Evolutionary conservation across 108 stramenopile species (phyloP), one percentile per base, ranked within the genome.

Genomic region (Aurantiochytrium sp.): DNA sequence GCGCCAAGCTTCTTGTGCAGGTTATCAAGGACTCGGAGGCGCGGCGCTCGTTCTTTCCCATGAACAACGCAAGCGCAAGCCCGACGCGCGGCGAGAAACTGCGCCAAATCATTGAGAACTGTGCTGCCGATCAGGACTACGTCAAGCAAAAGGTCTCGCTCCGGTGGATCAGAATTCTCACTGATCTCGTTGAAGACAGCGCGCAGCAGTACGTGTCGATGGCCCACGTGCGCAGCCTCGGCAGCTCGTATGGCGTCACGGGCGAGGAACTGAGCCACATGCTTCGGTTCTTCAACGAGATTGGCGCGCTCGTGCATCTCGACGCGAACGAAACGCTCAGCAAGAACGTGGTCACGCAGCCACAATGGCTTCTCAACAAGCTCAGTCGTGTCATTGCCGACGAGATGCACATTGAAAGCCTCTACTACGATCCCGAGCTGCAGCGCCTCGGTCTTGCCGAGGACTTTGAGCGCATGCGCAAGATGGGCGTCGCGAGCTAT

Each of bases 111-210:
- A 53, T 83, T 18, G 76, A 83, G 51, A 35, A 47, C 23, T 53
- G 49, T 6, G 51, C 51, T 6, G 6, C 45, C 19, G 45, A 12
- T 6, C 49, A 47, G 28, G 76, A 47, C n/a, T 83, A 83, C 51
- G 51, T 83, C 28, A 83, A 83, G 76, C 76, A 83, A 53, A 83
- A 83, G 51, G 23, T 83, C 76, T 83, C 76, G 25, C 76, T 83
- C 1, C 76, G 76, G 8, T 83, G 76, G 76, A 47, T 83, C 51
- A 83, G 49, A 4, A 23, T 83, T 4, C 76, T 83, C 16, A 47
- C 45, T 2, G 76, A 83, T 12, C 51, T 83, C 25, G 51, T 53
- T 45, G 76, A 83, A 45, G 49, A 53, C n/a, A 83, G 14, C 25
- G 6, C n/a, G 49, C 6, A n/a, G 10, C 76, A 83, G 25, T 53